Evolutionary conservation across 768 basidiomycete genomes (phyloP).

Genomic region (Lactifluus subvellereus): DNA sequence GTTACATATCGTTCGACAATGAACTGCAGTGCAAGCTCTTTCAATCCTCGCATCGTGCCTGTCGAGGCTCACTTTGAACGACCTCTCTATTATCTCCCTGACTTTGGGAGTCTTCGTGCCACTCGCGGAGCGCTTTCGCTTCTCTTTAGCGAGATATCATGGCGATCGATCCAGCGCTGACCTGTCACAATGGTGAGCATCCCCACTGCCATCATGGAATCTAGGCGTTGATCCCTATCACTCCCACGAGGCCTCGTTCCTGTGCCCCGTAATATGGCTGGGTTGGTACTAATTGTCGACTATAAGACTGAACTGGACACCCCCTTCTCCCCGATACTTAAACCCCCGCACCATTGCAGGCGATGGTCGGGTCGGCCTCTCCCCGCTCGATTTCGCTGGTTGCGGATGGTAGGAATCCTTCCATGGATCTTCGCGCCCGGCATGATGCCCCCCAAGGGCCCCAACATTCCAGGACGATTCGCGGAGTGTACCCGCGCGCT

Average conservation of each 20-base stretch:
- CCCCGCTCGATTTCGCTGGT: background rate
- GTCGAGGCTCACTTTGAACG: no score
- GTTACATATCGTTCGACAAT: no score
- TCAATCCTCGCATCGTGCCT: no score
- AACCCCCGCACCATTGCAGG: conserved; percentile 16
- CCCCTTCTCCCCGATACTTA: background rate
- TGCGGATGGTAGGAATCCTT: background rate
- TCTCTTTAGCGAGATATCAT: background rate
- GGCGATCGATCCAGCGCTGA: background rate
- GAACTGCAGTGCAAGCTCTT: no score
- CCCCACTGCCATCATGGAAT: background rate
- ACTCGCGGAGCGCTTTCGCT: background rate
- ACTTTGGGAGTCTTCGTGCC: no score
- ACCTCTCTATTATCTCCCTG: no score
- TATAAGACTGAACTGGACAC: background rate
- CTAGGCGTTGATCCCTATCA: background rate
- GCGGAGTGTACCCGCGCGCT: background rate
- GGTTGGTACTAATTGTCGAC: background rate
- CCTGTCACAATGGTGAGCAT: background rate
- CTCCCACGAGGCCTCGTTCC: background rate
- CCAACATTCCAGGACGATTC: background rate
- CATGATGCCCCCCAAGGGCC: background rate
- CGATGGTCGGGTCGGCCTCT: conserved; percentile 3
- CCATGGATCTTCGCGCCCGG: background rate
- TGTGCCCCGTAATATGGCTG: background rate